Evolutionary conservation across 768 basidiomycete genomes (phyloP).

Genomic region (Auriscalpium orientale): DNA sequence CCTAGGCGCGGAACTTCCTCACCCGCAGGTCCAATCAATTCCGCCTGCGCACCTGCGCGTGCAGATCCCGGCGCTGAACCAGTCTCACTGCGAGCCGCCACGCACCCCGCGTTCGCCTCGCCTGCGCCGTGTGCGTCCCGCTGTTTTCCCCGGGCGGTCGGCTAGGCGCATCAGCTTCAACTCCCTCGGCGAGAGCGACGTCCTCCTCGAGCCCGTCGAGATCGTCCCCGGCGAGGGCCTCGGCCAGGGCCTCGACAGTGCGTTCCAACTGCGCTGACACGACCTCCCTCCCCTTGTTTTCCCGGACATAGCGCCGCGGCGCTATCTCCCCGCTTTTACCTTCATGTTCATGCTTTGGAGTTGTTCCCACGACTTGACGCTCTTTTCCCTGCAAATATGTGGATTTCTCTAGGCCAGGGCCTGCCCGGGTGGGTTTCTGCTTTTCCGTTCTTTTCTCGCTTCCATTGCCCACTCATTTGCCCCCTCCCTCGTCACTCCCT

Average conservation of each 20-base stretch:
- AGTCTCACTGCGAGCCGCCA: conserved; percentile 64
- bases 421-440: no score
- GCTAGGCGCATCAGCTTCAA: conserved; percentile 15
- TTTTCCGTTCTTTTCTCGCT: no score
- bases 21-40: background rate
- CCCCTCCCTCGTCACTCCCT: no score
- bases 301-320: no score
- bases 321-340: no score
- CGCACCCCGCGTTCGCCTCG: conserved; percentile 29
- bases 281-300: background rate
- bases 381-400: no score
- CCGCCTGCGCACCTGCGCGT: conserved; percentile 14
- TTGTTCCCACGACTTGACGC: no score
- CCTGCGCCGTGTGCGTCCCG: conserved; percentile 13
- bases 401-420: no score
- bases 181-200: conserved; percentile 5
- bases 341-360: no score
- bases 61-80: conserved; percentile 40
- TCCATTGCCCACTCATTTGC: no score
- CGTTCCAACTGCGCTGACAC: conserved; percentile 55
- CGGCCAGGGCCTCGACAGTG: conserved; percentile 50
- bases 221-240: conserved; percentile 22
- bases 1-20: conserved; percentile 14
- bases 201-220: conserved; percentile 11
- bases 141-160: conserved; percentile 7